Base-by-base conservation (phyloP, 352 stramenopile species). In the Phytophthora pistaciae region DNA sequence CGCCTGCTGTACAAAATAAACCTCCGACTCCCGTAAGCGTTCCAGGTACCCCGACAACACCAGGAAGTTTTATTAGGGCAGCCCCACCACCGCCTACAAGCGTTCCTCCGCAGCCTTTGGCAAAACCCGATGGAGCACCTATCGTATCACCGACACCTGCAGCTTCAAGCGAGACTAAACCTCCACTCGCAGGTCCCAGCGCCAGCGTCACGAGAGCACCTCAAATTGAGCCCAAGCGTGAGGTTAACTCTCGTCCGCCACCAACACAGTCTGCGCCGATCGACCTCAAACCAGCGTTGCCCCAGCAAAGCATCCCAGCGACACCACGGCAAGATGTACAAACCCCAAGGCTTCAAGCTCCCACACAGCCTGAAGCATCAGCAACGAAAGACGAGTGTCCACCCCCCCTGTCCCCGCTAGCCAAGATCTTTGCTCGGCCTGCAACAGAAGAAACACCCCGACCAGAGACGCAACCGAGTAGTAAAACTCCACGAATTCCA, bases 371-470 rank as follows among this genome's bases (percentile, higher is more conserved):
- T 8, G n/a, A 18, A 14, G 1, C 25, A 5, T n/a, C 57, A 13
- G 11, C 53, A 33, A 20, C 46, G 59, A 65, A 57, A 49, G 33
- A 70, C 13, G 46, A 65, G 5, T 7, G 13, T 3, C 7, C 57
- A 6, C 67, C 54, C 55, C 50, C 61, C 14, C 29, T 61, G 46
- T 79, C 72, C 0, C 72, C 67, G 29, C 44, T 79, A 44, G 67
- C 67, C 29, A 79, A 75, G 59, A 70, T 79, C 7, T 79, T 79
- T 31, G 57, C 53, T 21, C 25, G 56, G 27, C 7, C 66, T 20
- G 46, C 48, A 57, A 13, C 25, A 9, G 23, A 36, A 9, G 59
- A 63, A 64, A 27, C 31, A 48, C 8, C 2, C 21, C 6, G 11
- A 60, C 23, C 29, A 5, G 38, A 64, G 27, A 33, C 6, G 21